phyloP scores from a whole-genome alignment of 805 yeast species.

The Metschnikowia rubicola region DNA sequence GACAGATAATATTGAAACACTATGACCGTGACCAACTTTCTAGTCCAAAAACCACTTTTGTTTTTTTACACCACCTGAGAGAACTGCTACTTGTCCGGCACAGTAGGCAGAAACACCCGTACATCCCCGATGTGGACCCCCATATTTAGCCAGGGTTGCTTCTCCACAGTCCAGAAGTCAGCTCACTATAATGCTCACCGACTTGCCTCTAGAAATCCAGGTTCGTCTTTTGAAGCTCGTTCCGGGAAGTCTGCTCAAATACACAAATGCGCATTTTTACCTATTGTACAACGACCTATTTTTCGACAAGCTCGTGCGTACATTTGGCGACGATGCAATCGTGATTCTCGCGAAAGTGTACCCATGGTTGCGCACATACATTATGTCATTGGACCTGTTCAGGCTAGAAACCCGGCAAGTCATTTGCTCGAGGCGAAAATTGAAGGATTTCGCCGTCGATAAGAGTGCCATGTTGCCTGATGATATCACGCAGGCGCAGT shows the following conservation, averaged over 20 bases:
- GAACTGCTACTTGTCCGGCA: no score
- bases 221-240: slow-evolving; percentile 29
- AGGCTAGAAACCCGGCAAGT: slow-evolving; percentile 25
- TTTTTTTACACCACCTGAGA: no score
- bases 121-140: not conserved
- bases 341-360: slow-evolving; percentile 31
- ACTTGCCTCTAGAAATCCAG: slow-evolving; percentile 45
- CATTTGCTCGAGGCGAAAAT: slow-evolving; percentile 25
- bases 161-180: not conserved
- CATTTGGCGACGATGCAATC: slow-evolving; percentile 37
- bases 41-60: no score
- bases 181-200: slow-evolving; percentile 9
- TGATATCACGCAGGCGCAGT: slow-evolving; percentile 15
- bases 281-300: slow-evolving; percentile 48
- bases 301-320: slow-evolving; percentile 34
- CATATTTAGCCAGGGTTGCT: not conserved
- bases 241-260: slow-evolving; percentile 34
- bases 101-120: not conserved
- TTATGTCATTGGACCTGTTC: slow-evolving; percentile 37
- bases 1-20: no score
- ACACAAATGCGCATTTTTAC: slow-evolving; percentile 43
- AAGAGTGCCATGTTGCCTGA: not conserved
- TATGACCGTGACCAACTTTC: no score
- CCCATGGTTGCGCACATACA: slow-evolving; percentile 37
- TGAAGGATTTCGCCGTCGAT: slow-evolving; percentile 22